Evolutionary conservation across 2,329 filamentous ascomycete species (phyloP).

Genomic region (Aspergillus caelatus): DNA sequence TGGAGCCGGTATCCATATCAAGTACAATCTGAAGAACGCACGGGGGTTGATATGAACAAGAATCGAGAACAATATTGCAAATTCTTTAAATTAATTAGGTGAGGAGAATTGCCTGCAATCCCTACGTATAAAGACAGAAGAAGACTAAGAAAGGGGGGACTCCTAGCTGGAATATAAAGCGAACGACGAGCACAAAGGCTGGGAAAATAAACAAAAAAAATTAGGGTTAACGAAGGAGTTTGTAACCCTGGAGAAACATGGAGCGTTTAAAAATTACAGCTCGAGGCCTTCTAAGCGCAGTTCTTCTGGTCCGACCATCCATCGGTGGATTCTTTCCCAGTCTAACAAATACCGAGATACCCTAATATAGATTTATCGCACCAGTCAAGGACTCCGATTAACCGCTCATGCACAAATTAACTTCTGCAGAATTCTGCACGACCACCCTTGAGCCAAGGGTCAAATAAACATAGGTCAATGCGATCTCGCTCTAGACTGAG

Average conservation of each 20-base stretch:
- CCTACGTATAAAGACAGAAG: not conserved
- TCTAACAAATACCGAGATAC: not conserved
- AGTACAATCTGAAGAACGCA: not conserved
- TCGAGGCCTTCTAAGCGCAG: not conserved
- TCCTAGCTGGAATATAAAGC: not conserved
- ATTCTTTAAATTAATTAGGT: not conserved
- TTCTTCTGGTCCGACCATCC: not conserved
- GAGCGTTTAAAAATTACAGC: not conserved
- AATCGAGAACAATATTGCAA: not conserved
- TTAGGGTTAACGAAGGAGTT: not conserved
- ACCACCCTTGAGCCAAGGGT: not conserved
- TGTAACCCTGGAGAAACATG: not conserved
- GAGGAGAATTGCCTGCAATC: not conserved
- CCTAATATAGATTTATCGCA: not conserved
- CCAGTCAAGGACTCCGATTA: not conserved
- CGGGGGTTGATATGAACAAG: not conserved
- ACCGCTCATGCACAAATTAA: not conserved
- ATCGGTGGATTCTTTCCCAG: not conserved
- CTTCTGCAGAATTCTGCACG: not conserved
- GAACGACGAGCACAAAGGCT: not conserved
- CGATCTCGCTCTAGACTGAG: not conserved
- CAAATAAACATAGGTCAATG: not conserved
- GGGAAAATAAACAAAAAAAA: not conserved
- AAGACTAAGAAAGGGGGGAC: not conserved
- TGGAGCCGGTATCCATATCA: conserved; percentile 30